phyloP scores from a whole-genome alignment of 306 rosid genomes.

The Fragaria ananassa region DNA sequence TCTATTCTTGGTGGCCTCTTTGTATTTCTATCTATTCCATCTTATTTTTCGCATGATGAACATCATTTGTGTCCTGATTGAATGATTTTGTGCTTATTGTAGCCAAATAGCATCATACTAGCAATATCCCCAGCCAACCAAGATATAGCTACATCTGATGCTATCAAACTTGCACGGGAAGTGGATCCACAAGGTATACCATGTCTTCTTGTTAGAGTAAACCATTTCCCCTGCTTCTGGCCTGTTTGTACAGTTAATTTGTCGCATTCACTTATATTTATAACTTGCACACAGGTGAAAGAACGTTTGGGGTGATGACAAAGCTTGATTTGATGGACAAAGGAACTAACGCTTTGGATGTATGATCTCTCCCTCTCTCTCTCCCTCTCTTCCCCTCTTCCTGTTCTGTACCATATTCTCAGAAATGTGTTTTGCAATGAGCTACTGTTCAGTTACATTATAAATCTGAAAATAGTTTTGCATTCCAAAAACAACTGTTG shows the following conservation, averaged over 20 bases:
- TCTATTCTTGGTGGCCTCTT: neutral
- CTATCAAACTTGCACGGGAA: conserved; percentile 81
- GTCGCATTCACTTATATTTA: conserved; percentile 13
- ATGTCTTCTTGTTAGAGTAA: neutral
- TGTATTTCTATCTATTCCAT: neutral
- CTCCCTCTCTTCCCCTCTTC: neutral
- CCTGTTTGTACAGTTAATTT: conserved; percentile 1
- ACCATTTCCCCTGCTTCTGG: neutral
- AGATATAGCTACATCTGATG: conserved; percentile 94
- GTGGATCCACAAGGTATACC: conserved; percentile 76
- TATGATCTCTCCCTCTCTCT: conserved; percentile 30
- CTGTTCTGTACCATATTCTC: neutral
- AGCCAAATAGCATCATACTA: conserved; percentile 83
- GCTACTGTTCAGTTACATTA: neutral
- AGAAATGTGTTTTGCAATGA: neutral
- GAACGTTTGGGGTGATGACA: conserved; percentile 92
- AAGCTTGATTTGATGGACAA: conserved; percentile 97
- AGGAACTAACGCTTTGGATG: conserved; percentile 91
- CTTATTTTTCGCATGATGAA: conserved; percentile 6
- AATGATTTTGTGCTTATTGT: conserved; percentile 22
- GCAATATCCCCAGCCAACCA: conserved; percentile 96
- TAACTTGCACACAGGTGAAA: conserved; percentile 52
- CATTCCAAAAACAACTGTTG: neutral
- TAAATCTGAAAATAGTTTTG: neutral
- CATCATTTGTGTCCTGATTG: neutral